phyloP scores from a whole-genome alignment of 805 yeast genomes.

The Nakazawaea peltata region DNA sequence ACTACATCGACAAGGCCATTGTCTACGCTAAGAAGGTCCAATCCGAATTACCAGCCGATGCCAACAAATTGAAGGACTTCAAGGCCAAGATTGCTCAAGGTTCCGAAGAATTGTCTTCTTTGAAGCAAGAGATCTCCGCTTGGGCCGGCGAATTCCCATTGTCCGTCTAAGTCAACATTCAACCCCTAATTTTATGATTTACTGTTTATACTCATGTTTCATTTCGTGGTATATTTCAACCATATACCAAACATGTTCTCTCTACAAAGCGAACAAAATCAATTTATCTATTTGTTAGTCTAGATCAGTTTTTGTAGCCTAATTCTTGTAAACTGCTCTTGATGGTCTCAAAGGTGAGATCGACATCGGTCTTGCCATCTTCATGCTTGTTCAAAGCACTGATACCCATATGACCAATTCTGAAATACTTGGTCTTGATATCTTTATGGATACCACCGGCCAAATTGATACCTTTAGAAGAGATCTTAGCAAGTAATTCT shows the following conservation, averaged over 20 bases:
- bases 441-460: slow-evolving; percentile 90
- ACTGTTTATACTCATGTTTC: neutral
- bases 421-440: slow-evolving; percentile 72
- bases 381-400: slow-evolving; percentile 44
- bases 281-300: too few species aligned
- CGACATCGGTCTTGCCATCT: slow-evolving; percentile 41
- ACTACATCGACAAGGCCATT: slow-evolving; percentile 76
- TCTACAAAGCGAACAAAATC: too few species aligned
- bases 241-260: too few species aligned
- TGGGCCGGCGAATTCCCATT: slow-evolving; percentile 92
- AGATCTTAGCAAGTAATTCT: slow-evolving; percentile 51
- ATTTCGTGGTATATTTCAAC: neutral
- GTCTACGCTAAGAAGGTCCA: slow-evolving; percentile 70
- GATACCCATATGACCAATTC: slow-evolving; percentile 96
- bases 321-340: slow-evolving; percentile 32
- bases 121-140: slow-evolving; percentile 70
- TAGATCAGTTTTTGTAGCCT: too few species aligned
- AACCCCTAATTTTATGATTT: neutral
- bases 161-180: slow-evolving; percentile 32
- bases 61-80: slow-evolving; percentile 94
- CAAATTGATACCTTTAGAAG: slow-evolving; percentile 60
- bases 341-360: slow-evolving; percentile 37
- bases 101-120: slow-evolving; percentile 54
- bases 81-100: slow-evolving; percentile 73
- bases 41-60: slow-evolving; percentile 76